Base-by-base conservation (phyloP, 257 asterid genomes). In the Primulina eburnea region DNA sequence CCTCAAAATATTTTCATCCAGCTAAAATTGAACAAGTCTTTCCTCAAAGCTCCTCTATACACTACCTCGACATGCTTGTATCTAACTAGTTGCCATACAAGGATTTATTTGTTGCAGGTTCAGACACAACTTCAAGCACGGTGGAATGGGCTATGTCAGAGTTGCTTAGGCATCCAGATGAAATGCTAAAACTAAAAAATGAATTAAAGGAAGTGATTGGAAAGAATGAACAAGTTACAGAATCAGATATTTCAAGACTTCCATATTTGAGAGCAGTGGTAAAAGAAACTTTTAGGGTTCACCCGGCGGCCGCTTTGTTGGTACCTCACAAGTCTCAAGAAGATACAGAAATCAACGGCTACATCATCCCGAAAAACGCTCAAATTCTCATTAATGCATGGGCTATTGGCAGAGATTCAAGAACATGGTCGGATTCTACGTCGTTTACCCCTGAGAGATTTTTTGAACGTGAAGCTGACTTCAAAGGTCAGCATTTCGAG, bases 81-180 rank as follows among this genome's bases (percentile, higher is more conserved):
- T 24, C 26, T 24, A 24, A 24, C 26, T 24, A 24, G 26, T 24
- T 0, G 26, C 26, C 1, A 24, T 24, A 28, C 3, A 16, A 68
- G 81, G 83, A 82, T 64, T 32, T 82, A 40, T 70, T 78, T 30
- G 50, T 66, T 0, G 79, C 64, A 0, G 83, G 72, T 4, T 14
- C 60, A 0, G 75, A 78, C 18, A 75, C 86, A 10, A 72, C 77
- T 4, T 28, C 81, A n/a, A 7, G 58, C 7, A 73, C 83, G 0
- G 68, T 75, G 17, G 77, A 75, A 18, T 82, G 82, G 86, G 78
- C 81, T 12, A 73, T 82, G 79, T n/a, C 83, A 7, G 77, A 82
- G 29, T 53, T 79, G 11, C 6, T 77, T 4, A 63, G 75, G 43
- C 68, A 60, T 10, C 80, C 82, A 0, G 75, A 64, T 0, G 68